Evolutionary conservation across 257 asterid species (phyloP).

Genomic region (Ajuga chamaepitys): DNA sequence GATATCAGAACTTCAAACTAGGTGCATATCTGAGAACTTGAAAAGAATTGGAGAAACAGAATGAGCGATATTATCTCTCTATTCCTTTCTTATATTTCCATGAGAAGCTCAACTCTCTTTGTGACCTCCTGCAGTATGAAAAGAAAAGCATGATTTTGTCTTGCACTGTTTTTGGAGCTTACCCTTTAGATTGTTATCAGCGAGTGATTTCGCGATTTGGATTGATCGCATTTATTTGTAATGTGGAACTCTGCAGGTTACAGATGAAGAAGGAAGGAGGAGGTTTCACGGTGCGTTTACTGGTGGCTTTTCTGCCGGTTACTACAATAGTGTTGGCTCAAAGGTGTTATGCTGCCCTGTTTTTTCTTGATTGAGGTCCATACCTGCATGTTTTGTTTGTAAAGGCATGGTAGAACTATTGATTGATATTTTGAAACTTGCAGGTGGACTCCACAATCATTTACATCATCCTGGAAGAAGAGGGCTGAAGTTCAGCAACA

Average conservation of each 20-base stretch:
- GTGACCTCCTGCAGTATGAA: slow-evolving; percentile 54
- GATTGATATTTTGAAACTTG: background rate
- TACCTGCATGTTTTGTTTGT: background rate
- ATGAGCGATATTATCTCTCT: background rate
- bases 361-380: background rate
- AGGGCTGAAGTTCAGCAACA: slow-evolving; percentile 73
- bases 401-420: background rate
- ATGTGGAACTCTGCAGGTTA: slow-evolving; percentile 44
- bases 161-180: background rate
- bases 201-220: background rate
- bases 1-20: slow-evolving; percentile 84
- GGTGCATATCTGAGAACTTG: slow-evolving; percentile 28
- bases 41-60: background rate
- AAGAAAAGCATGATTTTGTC: background rate
- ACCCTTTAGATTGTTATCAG: background rate
- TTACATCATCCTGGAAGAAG: slow-evolving; percentile 82
- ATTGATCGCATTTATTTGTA: background rate
- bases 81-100: background rate
- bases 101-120: slow-evolving; percentile 16
- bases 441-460: slow-evolving; percentile 95
- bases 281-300: slow-evolving; percentile 98
- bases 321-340: slow-evolving; percentile 80
- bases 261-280: slow-evolving; percentile 91
- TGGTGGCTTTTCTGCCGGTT: slow-evolving; percentile 95
- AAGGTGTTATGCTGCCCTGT: slow-evolving; percentile 39